Base-by-base conservation (phyloP, 768 basidiomycete species). In the Amanita rubescens region DNA sequence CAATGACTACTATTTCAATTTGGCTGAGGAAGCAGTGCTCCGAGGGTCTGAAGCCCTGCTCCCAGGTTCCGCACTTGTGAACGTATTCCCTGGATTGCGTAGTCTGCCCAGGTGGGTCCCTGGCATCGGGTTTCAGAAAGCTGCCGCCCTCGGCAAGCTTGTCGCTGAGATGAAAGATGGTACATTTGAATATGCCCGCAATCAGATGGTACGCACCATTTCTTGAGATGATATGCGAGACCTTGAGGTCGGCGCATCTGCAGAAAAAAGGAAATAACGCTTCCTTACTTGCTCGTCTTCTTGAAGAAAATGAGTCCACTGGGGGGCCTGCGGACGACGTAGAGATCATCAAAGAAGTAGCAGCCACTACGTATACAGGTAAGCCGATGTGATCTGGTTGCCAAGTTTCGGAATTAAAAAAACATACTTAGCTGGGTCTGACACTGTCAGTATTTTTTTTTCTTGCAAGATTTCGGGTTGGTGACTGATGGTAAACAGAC, bases 21-120 rank as follows among this genome's bases (percentile, higher is more conserved):
- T 60, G 15, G 59, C 63, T 1, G 65, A 66, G 19, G 47, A 53
- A n/a, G 58, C 59, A 3, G 45, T 59, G 17, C 37, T 19, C 14
- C 51, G 58, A 5, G 53, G 60, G 2, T 35, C 63, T 2, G 54
- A 59, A 2, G 65, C 11, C 11, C 11, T 22, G n/a, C 15, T 43
- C 4, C 42, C 65, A 2, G 64, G 67, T 17, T 61, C 60, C 5
- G 48, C 53, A 9, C 25, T 62, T 1, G 63, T 68, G 25, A 67
- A 71, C 27, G 22, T 60, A 0, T 58, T 71, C n/a, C 67, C 69
- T 10, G 27, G 63, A 43, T 65, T 75, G 10, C 62, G 65, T 30
- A 52, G 69, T 45, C 24, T 73, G 9, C 74, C 74, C 15, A 53
- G 58, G 0, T 75, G 74, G 74, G 56, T 69, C 32, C 70, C 70